Evolutionary conservation across 1,284 basidiomycete species (phyloP).

Genomic region (Fomitopsis palustris): DNA sequence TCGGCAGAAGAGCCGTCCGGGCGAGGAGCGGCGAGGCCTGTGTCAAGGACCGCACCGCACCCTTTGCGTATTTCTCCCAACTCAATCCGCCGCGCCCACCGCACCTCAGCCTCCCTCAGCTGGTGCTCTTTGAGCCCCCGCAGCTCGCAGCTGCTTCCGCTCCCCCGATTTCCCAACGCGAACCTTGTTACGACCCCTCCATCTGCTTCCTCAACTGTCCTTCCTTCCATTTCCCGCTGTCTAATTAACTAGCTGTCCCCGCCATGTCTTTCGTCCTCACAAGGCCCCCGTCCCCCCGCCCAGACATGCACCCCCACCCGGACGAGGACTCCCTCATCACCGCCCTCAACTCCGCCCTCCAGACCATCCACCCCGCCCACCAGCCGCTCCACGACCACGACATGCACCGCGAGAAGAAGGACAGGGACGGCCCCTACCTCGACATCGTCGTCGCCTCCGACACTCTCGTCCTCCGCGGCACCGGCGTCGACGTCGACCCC

Average conservation of each 20-base stretch:
- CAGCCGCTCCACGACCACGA: constrained; percentile 32
- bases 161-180: not conserved
- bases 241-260: constrained; percentile 4
- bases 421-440: constrained; percentile 46
- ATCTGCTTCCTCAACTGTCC: constrained; percentile 5
- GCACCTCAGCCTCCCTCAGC: not conserved
- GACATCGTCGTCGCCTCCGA: constrained; percentile 76
- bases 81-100: not conserved
- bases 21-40: not conserved
- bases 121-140: not conserved
- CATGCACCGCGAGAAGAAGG: constrained; percentile 39
- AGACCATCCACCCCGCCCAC: constrained; percentile 30
- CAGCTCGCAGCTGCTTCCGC: not conserved
- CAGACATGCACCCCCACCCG: constrained; percentile 13
- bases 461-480: constrained; percentile 70
- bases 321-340: constrained; percentile 30
- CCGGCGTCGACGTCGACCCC: constrained; percentile 81
- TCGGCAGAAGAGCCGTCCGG: not conserved
- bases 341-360: constrained; percentile 32
- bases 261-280: constrained; percentile 28
- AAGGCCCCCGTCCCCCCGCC: constrained; percentile 15
- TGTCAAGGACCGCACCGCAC: not conserved
- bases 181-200: not conserved
- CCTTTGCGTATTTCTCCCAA: not conserved
- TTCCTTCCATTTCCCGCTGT: constrained; percentile 9